A percentile compares a stretch with the other conserved stretches of the same genome.
phyloP scores from a whole-genome alignment of 306 rosid species.

The Ormosia emarginata region DNA sequence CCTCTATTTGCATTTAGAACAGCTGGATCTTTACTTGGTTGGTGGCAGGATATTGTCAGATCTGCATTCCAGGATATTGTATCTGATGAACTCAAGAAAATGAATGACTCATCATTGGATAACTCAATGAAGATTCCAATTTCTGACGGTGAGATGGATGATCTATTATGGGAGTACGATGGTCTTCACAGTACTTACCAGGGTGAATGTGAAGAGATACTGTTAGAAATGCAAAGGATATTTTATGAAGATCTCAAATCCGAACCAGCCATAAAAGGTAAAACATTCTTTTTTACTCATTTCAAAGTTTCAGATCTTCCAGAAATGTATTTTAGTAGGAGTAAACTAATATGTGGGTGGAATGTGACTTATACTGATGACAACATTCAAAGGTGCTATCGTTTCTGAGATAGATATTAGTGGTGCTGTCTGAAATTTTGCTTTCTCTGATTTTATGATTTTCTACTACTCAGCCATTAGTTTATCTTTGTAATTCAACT shows the following conservation, averaged over 20 bases:
- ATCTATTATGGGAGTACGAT: slow-evolving; percentile 69
- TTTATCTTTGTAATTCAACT: background rate
- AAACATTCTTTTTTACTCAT: background rate
- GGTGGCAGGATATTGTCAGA: slow-evolving; percentile 47
- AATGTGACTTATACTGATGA: background rate
- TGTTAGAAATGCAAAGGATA: slow-evolving; percentile 76
- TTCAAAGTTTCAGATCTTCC: background rate
- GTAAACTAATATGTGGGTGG: background rate
- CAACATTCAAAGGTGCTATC: background rate
- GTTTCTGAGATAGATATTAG: background rate
- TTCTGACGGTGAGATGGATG: slow-evolving; percentile 27
- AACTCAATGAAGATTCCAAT: background rate
- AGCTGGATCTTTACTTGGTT: background rate
- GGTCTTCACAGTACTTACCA: slow-evolving; percentile 42
- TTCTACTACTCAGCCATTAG: background rate
- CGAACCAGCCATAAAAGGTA: slow-evolving; percentile 49
- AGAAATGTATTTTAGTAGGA: background rate
- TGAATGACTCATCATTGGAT: slow-evolving; percentile 38
- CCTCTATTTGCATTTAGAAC: background rate
- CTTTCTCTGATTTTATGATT: background rate
- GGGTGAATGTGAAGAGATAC: slow-evolving; percentile 68
- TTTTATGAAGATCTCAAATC: slow-evolving; percentile 64
- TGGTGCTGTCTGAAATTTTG: background rate
- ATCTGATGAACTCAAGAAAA: slow-evolving; percentile 63
- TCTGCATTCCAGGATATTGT: slow-evolving; percentile 59